Base-by-base conservation (phyloP, 352 stramenopile species). In the Aphanomyces stellatus region DNA sequence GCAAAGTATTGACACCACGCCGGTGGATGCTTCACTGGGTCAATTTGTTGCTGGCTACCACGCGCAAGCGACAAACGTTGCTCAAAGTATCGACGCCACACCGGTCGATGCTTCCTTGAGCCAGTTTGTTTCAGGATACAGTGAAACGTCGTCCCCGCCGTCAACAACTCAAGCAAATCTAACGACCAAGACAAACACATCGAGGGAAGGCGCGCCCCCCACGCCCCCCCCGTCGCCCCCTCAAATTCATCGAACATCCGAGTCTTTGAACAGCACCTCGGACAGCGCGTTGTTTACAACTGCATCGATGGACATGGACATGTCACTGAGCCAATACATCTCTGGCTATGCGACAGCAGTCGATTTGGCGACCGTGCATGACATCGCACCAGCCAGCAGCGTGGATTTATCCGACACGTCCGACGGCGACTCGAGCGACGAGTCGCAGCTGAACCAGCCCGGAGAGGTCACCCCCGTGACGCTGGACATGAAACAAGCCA, bases 281-380 rank as follows among this genome's bases (percentile, higher is more conserved):
- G n/a, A 13, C 42, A 51, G 42, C 19, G 7, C 8, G 19, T 8
- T 22, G 42, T 27, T 24, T 13, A 51, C 42, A 22, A 51, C 42
- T 27, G 19, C 19, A 22, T 19, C 25, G 22, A 57, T 57, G 49
- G 13, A 15, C 49, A 57, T 34, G 11, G 19, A 24, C 37, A 17
- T 43, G 25, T 57, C 49, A 34, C n/a, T 3, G 22, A 57, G 49
- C n/a, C 49, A 57, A 57, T 57, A 40, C 49, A 57, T 57, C 15
- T 57, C 49, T 40, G 49, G 49, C 11, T 57, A 57, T 30, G 13
- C 0, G 11, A 35, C 49, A 4, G 33, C 17, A 15, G 49, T 57
- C 49, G 49, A 57, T 8, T 35, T 57, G 22, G 49, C 30, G 13
- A 15, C 49, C 7, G 49, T 33, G 7, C 17, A 57, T 24, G 37